A percentile compares a stretch with the other conserved stretches of the same genome.
Conservation (phyloP, 257 asterid genomes). For the Voacanga thouarsii region DNA sequence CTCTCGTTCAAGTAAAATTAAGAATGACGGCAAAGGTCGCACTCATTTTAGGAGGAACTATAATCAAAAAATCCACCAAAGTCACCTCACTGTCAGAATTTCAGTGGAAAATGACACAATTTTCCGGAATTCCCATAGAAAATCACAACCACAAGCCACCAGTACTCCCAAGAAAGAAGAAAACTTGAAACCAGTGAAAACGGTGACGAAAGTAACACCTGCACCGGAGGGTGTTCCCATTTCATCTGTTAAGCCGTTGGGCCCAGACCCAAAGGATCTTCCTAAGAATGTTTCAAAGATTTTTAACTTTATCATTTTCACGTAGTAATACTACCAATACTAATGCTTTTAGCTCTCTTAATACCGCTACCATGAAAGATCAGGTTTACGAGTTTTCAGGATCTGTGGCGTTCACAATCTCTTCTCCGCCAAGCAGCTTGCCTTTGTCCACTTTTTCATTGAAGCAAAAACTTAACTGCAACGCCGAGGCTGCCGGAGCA, state of each 20-base stretch:
- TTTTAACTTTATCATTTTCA: slow-evolving; percentile 16
- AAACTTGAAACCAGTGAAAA: slow-evolving; percentile 1
- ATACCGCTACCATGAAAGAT: not conserved
- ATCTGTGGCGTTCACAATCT: slow-evolving; percentile 39
- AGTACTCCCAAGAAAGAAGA: slow-evolving; percentile 26
- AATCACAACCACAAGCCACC: slow-evolving; percentile 27
- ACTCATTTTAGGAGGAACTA: too few species aligned
- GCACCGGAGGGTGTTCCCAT: not conserved
- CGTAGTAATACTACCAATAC: not conserved
- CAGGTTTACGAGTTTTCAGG: slow-evolving; percentile 37
- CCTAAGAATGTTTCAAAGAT: slow-evolving; percentile 21
- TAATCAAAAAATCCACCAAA: too few species aligned
- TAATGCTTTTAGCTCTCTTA: slow-evolving; percentile 1
- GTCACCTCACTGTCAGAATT: too few species aligned
- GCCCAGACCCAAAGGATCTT: slow-evolving; percentile 36
- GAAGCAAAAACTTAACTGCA: slow-evolving; percentile 66
- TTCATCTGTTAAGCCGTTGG: slow-evolving; percentile 2
- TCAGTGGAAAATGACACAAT: too few species aligned
- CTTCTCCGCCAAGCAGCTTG: slow-evolving; percentile 95
- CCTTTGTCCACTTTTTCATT: slow-evolving; percentile 82
- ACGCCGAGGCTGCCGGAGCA: slow-evolving; percentile 42
- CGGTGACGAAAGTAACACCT: not conserved
- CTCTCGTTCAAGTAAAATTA: too few species aligned
- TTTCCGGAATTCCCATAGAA: too few species aligned
- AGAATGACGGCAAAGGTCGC: too few species aligned